phyloP scores from a whole-genome alignment of 345 rosid species.

The Ailanthus altissimus region DNA sequence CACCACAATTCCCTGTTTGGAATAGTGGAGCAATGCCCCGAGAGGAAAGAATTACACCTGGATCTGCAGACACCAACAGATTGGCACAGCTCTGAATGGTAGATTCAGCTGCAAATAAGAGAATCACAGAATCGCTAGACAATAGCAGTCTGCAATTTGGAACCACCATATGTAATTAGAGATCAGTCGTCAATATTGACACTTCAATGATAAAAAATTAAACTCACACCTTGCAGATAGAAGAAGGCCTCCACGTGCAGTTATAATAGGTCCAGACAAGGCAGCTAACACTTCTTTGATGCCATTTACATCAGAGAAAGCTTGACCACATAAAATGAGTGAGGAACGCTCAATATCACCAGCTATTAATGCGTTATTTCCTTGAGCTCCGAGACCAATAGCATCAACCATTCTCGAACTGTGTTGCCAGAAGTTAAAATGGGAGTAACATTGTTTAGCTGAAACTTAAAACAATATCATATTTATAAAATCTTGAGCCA shows the following conservation, averaged over 20 bases:
- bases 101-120: slow-evolving; percentile 35
- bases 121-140: slow-evolving; percentile 27
- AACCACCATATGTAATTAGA: slow-evolving; percentile 10
- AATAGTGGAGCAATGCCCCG: slow-evolving; percentile 29
- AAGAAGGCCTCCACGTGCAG: slow-evolving; percentile 38
- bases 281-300: slow-evolving; percentile 30
- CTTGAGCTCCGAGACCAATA: slow-evolving; percentile 34
- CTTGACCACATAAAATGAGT: slow-evolving; percentile 37
- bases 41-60: slow-evolving; percentile 33
- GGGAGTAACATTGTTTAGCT: background rate
- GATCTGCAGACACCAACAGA: slow-evolving; percentile 32
- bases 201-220: background rate
- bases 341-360: slow-evolving; percentile 40
- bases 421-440: slow-evolving; percentile 9
- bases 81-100: slow-evolving; percentile 28
- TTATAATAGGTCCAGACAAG: slow-evolving; percentile 37
- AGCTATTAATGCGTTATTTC: slow-evolving; percentile 33
- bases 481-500: background rate
- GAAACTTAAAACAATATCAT: background rate
- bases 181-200: background rate
- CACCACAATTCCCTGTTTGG: slow-evolving; percentile 16
- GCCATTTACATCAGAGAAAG: slow-evolving; percentile 35
- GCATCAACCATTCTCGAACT: slow-evolving; percentile 23
- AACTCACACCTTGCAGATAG: slow-evolving; percentile 29
- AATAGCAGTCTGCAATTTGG: slow-evolving; percentile 34